These are phyloP conservation scores for Metschnikowia colocasiae DNA, from an alignment of 805 yeast genomes.

Conservation along the genomic window DNA sequence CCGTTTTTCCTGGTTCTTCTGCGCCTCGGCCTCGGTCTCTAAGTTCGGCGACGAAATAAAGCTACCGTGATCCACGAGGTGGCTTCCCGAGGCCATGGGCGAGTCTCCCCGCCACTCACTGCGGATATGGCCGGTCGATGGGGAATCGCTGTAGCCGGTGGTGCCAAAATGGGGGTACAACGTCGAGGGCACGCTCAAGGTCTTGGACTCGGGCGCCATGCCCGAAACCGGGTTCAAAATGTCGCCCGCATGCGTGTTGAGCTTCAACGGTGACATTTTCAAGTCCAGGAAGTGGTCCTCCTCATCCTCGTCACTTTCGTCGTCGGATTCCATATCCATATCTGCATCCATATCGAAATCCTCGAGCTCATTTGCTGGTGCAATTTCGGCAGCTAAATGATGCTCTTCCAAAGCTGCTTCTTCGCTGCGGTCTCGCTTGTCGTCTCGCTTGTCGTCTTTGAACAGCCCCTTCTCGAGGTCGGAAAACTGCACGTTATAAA, in stretches of 20 bases:
- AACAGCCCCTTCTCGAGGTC: neutral
- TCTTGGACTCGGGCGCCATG: neutral
- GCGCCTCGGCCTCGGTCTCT: neutral
- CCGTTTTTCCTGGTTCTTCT: neutral
- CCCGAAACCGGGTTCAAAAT: conserved; percentile 2
- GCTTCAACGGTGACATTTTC: conserved; percentile 12
- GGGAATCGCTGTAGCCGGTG: conserved; percentile 3
- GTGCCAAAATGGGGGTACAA: neutral
- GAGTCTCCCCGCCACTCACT: conserved; percentile 2
- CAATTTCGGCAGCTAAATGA: too few relatives aligned
- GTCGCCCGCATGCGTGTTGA: conserved; percentile 11
- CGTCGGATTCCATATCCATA: conserved; percentile 11
- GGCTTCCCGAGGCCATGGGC: neutral
- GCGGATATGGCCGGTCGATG: neutral
- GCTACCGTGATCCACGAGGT: conserved; percentile 1
- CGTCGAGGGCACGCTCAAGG: neutral
- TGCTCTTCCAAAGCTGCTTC: too few relatives aligned
- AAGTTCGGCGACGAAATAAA: neutral
- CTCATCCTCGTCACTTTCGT: conserved; percentile 19
- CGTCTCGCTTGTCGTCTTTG: neutral
- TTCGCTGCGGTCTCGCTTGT: neutral
- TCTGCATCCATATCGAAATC: conserved; percentile 8
- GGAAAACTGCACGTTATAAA: conserved; percentile 1
- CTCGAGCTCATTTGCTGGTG: neutral
- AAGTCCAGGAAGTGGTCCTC: conserved; percentile 8